Evolutionary conservation across 805 yeast species (phyloP).

Genomic region (Metschnikowia sp.): DNA sequence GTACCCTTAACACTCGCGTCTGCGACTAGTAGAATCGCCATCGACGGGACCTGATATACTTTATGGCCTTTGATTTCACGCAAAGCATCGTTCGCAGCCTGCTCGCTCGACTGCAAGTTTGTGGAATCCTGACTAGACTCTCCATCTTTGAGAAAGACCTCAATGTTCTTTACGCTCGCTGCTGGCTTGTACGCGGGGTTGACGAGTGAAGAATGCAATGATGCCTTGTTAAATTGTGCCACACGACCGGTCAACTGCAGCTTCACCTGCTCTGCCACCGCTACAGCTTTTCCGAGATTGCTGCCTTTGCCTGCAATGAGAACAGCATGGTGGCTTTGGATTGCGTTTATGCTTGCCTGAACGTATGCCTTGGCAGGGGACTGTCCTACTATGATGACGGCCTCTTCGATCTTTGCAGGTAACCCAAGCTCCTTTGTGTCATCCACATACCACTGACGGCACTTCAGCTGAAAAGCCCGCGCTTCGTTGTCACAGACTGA

Average conservation of each 20-base stretch:
- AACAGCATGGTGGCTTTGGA: constrained; percentile 11
- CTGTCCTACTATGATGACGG: constrained; percentile 16
- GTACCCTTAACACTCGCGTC: neutral
- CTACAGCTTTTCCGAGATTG: constrained; percentile 18
- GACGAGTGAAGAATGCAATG: constrained; percentile 15
- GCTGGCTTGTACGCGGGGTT: constrained; percentile 17
- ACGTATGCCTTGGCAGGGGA: constrained; percentile 17
- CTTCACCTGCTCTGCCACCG: constrained; percentile 22
- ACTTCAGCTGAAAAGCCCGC: constrained; percentile 2
- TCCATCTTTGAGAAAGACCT: constrained; percentile 11
- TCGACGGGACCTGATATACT: constrained; percentile 19
- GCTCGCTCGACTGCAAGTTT: neutral
- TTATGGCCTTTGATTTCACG: constrained; percentile 21
- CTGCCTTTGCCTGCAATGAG: constrained; percentile 20
- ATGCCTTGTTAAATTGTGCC: constrained; percentile 19
- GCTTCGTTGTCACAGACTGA: constrained; percentile 7
- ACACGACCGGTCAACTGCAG: constrained; percentile 8
- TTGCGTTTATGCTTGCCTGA: constrained; percentile 9
- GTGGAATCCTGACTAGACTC: neutral
- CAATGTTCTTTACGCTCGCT: constrained; percentile 12
- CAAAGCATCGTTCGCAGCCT: constrained; percentile 3
- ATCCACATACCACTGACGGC: constrained; percentile 8
- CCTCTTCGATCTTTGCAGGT: constrained; percentile 10
- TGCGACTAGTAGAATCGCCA: constrained; percentile 16
- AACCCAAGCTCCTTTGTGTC: neutral